phyloP scores from a whole-genome alignment of 129 eudicot species.

The Flaveria robusta region DNA sequence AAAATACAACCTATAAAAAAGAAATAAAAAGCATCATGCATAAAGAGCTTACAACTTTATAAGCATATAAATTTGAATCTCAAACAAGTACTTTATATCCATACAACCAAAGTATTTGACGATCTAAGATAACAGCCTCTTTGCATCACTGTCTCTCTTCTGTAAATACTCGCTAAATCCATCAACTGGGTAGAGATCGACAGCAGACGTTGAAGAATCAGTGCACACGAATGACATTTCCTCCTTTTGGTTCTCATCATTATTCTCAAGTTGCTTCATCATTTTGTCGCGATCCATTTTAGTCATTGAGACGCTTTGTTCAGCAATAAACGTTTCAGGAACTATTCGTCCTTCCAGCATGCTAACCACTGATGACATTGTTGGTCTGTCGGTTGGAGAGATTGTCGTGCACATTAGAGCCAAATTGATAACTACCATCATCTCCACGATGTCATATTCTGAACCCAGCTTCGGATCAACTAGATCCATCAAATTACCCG shows the following conservation, averaged over 20 bases:
- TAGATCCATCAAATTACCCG: conserved; percentile 49
- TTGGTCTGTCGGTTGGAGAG: conserved; percentile 45
- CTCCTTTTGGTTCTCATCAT: conserved; percentile 11
- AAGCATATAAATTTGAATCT: not conserved
- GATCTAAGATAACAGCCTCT: conserved; percentile 16
- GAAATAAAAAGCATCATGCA: not conserved
- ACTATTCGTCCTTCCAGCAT: conserved; percentile 52
- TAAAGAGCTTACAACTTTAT: not conserved
- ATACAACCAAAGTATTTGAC: not conserved
- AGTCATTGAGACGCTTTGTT: conserved; percentile 22
- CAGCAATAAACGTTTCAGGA: conserved; percentile 22
- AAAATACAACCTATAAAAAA: not conserved
- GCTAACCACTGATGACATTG: conserved; percentile 63
- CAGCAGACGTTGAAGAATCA: conserved; percentile 39
- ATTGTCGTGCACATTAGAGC: conserved; percentile 47
- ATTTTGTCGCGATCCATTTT: conserved; percentile 14
- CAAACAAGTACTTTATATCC: not conserved
- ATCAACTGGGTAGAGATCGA: conserved; percentile 45
- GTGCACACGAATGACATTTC: conserved; percentile 46
- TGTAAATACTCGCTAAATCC: conserved; percentile 38
- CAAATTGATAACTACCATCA: conserved; percentile 35
- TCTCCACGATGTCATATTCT: conserved; percentile 37
- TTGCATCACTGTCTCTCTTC: conserved; percentile 26
- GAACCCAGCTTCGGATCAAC: conserved; percentile 50
- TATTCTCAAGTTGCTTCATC: conserved; percentile 21